Evolutionary conservation across 306 rosid genomes (phyloP).

Genomic region (Prunus padus): DNA sequence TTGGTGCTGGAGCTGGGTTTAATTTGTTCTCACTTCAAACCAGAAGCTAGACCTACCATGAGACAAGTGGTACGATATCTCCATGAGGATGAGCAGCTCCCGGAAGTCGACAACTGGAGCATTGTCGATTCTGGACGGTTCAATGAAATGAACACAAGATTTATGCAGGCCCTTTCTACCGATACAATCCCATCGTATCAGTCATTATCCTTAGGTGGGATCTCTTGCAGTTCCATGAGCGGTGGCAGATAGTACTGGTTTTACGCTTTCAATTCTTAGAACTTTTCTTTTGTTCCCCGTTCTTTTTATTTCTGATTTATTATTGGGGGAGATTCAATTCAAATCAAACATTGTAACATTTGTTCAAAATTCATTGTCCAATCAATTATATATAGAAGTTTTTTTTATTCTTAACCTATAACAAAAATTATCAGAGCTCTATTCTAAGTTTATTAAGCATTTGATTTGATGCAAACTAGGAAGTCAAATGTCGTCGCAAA

Average conservation of each 20-base stretch:
- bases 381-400: too few relatives aligned
- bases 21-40: conserved; percentile 42
- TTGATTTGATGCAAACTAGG: too few relatives aligned
- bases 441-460: too few relatives aligned
- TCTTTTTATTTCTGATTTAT: neutral
- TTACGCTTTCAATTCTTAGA: neutral
- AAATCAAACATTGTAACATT: neutral
- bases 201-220: conserved; percentile 25
- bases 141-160: conserved; percentile 23
- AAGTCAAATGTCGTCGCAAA: too few relatives aligned
- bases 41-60: conserved; percentile 63
- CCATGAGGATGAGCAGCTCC: conserved; percentile 50
- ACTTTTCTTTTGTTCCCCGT: neutral
- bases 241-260: conserved; percentile 39
- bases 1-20: conserved; percentile 64
- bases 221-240: conserved; percentile 34
- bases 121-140: conserved; percentile 15
- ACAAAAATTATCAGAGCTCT: too few relatives aligned
- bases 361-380: neutral
- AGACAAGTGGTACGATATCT: conserved; percentile 50
- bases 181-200: conserved; percentile 9
- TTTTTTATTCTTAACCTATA: too few relatives aligned
- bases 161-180: conserved; percentile 21
- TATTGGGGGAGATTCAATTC: neutral
- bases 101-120: conserved; percentile 37